A percentile compares a stretch with the other conserved stretches of the same genome.
Evolutionary conservation across 2,329 filamentous ascomycete species (phyloP).

Genomic region (Coniochaeta prunicola): DNA sequence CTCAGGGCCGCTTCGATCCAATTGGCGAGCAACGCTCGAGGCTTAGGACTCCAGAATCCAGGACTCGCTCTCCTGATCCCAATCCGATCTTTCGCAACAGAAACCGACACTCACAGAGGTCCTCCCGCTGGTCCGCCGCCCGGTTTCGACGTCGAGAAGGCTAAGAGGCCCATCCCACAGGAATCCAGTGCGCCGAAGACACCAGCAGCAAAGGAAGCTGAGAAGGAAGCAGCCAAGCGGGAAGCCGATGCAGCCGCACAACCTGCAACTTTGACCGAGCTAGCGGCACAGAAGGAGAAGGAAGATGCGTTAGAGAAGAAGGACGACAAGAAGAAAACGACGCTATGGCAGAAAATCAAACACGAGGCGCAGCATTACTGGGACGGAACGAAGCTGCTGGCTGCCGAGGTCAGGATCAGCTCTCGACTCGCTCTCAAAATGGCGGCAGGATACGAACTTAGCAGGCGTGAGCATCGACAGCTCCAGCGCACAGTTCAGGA

Average conservation of each 20-base stretch:
- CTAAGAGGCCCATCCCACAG: conserved; percentile 72
- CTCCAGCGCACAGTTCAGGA: conserved; percentile 90
- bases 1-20: conserved; percentile 38
- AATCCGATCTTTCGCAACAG: conserved; percentile 48
- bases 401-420: conserved; percentile 88
- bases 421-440: conserved; percentile 89
- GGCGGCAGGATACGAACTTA: conserved; percentile 95
- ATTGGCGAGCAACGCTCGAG: conserved; percentile 38
- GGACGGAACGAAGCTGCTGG: conserved; percentile 95
- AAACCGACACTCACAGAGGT: conserved; percentile 39
- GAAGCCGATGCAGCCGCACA: conserved; percentile 28
- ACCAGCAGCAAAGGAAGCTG: conserved; percentile 22
- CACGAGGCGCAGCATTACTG: conserved; percentile 92
- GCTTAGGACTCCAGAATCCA: conserved; percentile 36
- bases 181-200: conserved; percentile 34
- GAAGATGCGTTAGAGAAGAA: conserved; percentile 45
- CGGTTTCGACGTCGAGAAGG: conserved; percentile 84
- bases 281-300: conserved; percentile 58
- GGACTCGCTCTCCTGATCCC: conserved; percentile 52
- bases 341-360: conserved; percentile 86
- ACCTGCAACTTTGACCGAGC: conserved; percentile 46
- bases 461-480: conserved; percentile 86
- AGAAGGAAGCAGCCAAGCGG: conserved; percentile 20
- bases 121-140: conserved; percentile 65
- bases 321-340: conserved; percentile 67